phyloP scores from a whole-genome alignment of 192 early-diverging fungal species.

The Mortierella alpina region DNA sequence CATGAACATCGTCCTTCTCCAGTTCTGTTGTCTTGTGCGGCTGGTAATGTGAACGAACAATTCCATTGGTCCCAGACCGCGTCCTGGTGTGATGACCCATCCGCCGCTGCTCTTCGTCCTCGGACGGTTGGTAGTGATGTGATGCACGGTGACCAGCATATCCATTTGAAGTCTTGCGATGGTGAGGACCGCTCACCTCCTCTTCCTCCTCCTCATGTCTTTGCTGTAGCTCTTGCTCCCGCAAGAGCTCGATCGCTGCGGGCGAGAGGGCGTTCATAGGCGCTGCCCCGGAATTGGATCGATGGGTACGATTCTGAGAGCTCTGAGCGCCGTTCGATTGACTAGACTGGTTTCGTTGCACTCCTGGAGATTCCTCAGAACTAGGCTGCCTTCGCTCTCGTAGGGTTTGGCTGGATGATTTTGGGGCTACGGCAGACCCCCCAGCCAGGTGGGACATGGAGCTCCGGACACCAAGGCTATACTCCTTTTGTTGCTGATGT shows the following conservation, averaged over 20 bases:
- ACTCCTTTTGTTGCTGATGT: conserved; percentile 34
- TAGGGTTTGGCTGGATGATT: background rate
- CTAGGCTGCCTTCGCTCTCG: background rate
- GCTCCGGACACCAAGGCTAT: conserved; percentile 20
- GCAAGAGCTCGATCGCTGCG: conserved; percentile 26
- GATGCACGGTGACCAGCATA: background rate
- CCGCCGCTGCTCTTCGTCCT: background rate
- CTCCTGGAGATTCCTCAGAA: background rate
- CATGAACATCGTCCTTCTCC: background rate
- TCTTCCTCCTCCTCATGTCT: conserved; percentile 19
- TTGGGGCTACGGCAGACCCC: conserved; percentile 5
- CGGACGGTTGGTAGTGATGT: conserved; percentile 2
- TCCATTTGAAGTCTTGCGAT: background rate
- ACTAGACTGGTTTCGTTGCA: background rate
- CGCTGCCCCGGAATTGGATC: conserved; percentile 14
- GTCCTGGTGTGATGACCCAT: background rate
- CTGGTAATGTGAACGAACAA: background rate
- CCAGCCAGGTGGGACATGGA: conserved; percentile 26
- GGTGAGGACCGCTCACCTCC: background rate
- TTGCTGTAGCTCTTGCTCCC: conserved; percentile 37
- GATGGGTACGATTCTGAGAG: conserved; percentile 7
- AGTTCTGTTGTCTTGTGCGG: background rate
- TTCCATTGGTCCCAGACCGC: background rate
- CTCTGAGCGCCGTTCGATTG: background rate
- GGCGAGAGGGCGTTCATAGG: conserved; percentile 23